Conservation (phyloP, 1,139 yeast species). For the Blastobotrys elegans region DNA sequence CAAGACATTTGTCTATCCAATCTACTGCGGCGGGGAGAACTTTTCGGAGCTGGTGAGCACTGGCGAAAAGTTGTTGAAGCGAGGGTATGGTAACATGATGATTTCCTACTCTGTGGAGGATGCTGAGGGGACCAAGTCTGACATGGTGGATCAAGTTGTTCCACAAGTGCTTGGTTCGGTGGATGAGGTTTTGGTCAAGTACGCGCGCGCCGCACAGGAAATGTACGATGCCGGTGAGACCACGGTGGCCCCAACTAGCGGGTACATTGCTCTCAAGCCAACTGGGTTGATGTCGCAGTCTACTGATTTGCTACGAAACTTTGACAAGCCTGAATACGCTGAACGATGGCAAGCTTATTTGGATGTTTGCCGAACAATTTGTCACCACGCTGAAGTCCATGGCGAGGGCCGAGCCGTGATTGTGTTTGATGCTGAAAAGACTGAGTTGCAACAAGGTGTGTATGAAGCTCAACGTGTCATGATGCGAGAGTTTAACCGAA, state of each 20-base stretch:
- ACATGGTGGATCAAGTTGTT: conserved; percentile 54
- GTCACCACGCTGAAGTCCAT: conserved; percentile 60
- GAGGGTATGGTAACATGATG: conserved; percentile 94
- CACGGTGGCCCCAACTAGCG: conserved; percentile 31
- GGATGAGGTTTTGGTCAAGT: conserved; percentile 66
- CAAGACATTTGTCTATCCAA: conserved; percentile 68
- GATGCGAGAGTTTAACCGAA: conserved; percentile 66
- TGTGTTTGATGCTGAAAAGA: conserved; percentile 90
- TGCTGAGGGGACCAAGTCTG: conserved; percentile 57
- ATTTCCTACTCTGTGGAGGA: conserved; percentile 89
- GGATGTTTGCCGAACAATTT: conserved; percentile 58
- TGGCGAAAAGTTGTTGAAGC: conserved; percentile 57
- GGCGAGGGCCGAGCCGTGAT: conserved; percentile 78
- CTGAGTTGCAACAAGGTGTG: conserved; percentile 83
- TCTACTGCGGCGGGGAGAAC: conserved; percentile 90
- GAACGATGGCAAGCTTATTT: conserved; percentile 57
- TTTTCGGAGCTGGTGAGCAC: conserved; percentile 63
- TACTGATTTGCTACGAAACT: conserved; percentile 64
- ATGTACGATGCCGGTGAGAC: conserved; percentile 47
- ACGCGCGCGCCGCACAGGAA: conserved; percentile 45
- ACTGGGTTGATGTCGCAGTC: conserved; percentile 83
- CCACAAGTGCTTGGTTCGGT: conserved; percentile 63
- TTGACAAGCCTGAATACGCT: conserved; percentile 48
- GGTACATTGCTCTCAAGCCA: conserved; percentile 76
- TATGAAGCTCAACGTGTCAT: conserved; percentile 83